Evolutionary conservation across 495 filamentous ascomycete species (phyloP).

Genomic region (Copromyces sp.): DNA sequence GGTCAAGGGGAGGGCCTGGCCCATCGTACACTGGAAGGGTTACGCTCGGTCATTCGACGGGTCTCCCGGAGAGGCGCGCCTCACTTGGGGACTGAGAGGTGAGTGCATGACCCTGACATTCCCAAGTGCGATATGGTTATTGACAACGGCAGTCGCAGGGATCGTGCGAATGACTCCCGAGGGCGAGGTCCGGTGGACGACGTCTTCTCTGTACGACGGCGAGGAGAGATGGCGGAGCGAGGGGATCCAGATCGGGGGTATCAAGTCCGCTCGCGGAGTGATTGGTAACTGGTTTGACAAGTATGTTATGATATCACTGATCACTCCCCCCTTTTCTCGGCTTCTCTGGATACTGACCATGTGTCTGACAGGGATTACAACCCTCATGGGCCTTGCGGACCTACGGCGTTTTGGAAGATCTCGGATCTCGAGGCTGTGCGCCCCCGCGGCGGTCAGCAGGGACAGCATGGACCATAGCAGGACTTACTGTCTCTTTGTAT

Average conservation of each 20-base stretch:
- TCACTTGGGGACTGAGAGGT: slow-evolving; percentile 43
- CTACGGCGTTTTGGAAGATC: slow-evolving; percentile 60
- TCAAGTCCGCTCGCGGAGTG: slow-evolving; percentile 45
- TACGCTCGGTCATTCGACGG: slow-evolving; percentile 43
- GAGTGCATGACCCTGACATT: slow-evolving; percentile 23
- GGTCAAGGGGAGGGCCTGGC: slow-evolving; percentile 38
- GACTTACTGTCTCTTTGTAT: slow-evolving; percentile 15
- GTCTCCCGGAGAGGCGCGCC: slow-evolving; percentile 45
- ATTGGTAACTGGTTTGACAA: slow-evolving; percentile 60
- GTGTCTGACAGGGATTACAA: slow-evolving; percentile 38
- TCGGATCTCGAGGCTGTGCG: slow-evolving; percentile 27
- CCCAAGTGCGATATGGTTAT: not conserved
- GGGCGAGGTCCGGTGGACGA: slow-evolving; percentile 59
- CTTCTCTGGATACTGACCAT: not conserved
- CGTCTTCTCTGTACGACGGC: slow-evolving; percentile 48
- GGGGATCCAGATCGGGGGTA: slow-evolving; percentile 53
- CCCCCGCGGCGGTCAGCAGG: slow-evolving; percentile 3
- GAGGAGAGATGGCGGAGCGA: slow-evolving; percentile 57
- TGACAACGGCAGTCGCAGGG: slow-evolving; percentile 24
- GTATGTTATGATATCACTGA: slow-evolving; percentile 21
- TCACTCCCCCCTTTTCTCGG: not conserved
- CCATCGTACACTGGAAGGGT: slow-evolving; percentile 50
- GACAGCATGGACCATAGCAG: not conserved
- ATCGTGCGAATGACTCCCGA: slow-evolving; percentile 46
- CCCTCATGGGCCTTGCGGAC: slow-evolving; percentile 50